These are phyloP conservation scores for Pseudevernia furfuracea DNA, from an alignment of 495 filamentous ascomycete genomes.

Conservation along the genomic window DNA sequence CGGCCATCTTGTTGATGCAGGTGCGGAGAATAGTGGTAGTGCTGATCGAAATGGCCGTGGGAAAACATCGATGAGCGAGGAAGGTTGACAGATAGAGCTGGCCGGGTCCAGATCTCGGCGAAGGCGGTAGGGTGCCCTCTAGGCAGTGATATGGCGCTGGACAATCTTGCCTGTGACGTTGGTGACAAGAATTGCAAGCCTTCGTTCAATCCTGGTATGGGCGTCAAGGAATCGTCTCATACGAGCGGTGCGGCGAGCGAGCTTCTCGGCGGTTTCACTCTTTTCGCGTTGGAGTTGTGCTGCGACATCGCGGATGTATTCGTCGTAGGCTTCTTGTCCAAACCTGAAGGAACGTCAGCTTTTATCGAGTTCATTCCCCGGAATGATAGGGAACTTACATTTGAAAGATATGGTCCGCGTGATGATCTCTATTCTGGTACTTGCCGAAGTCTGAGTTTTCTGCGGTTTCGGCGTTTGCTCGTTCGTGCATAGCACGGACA, in stretches of 20 bases:
- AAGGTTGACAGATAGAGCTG: neutral
- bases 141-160: neutral
- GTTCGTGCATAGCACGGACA: slow-evolving; percentile 13
- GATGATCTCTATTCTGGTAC: neutral
- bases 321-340: slow-evolving; percentile 9
- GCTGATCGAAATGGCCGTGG: neutral
- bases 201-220: neutral
- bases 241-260: slow-evolving; percentile 1
- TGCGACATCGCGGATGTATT: neutral
- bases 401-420: neutral
- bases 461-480: slow-evolving; percentile 1
- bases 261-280: neutral
- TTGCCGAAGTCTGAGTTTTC: neutral
- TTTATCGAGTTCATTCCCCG: neutral
- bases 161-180: neutral
- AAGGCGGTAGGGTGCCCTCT: neutral
- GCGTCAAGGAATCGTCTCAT: slow-evolving; percentile 1
- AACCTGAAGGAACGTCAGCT: neutral
- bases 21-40: neutral
- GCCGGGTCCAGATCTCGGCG: neutral
- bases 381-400: neutral
- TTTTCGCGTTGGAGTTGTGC: neutral
- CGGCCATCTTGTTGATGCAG: neutral
- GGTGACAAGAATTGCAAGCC: neutral
- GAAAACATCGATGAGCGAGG: neutral